phyloP scores from a whole-genome alignment of 768 basidiomycete genomes.

The Hericium rajendrae region DNA sequence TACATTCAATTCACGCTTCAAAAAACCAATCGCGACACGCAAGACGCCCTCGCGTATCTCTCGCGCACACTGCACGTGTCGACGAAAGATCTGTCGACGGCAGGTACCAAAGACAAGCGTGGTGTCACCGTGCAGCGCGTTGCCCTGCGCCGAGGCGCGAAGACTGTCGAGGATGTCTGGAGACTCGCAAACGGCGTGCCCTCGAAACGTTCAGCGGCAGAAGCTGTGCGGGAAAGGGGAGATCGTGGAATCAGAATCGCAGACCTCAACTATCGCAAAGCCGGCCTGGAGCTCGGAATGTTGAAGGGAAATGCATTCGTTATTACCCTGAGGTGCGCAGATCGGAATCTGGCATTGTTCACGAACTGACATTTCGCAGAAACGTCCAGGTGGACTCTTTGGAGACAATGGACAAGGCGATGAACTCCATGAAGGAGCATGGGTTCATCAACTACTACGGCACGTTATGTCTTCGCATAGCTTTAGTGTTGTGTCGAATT shows the following conservation, averaged over 20 bases:
- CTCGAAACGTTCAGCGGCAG: conserved; percentile 41
- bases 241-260: conserved; percentile 85
- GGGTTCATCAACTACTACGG: conserved; percentile 99
- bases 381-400: conserved; percentile 75
- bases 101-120: conserved; percentile 97
- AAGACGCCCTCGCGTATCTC: conserved; percentile 81
- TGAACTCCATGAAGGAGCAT: conserved; percentile 67
- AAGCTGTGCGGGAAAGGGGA: conserved; percentile 62
- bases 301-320: conserved; percentile 93
- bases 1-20: conserved; percentile 96
- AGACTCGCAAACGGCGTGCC: conserved; percentile 62
- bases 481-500: background rate
- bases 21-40: conserved; percentile 96
- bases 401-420: conserved; percentile 62
- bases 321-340: conserved; percentile 77
- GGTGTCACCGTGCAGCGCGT: conserved; percentile 94
- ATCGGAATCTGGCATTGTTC: too few relatives aligned
- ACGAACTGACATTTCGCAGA: conserved; percentile 37
- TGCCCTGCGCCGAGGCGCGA: conserved; percentile 63
- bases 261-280: conserved; percentile 78
- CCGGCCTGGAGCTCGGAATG: conserved; percentile 86
- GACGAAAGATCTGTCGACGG: conserved; percentile 76
- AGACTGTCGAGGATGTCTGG: conserved; percentile 82
- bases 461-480: conserved; percentile 19
- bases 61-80: conserved; percentile 68